Conservation (phyloP, 164 flowering plant genomes). For the Kingdonia uniflora region DNA sequence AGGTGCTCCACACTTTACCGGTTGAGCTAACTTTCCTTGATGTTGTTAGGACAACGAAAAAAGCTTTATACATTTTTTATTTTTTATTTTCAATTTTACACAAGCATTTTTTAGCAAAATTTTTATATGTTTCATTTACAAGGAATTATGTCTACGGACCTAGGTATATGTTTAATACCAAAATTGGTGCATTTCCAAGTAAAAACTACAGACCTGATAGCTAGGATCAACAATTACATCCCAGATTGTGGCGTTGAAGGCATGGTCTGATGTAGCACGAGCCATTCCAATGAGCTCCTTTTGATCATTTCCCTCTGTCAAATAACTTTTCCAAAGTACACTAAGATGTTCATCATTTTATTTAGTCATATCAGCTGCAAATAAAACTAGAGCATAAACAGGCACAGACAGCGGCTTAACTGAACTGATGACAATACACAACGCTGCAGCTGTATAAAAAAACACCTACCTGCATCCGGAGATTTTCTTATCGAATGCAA, state of each 20-base stretch:
- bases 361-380: constrained; percentile 22
- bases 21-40: too few species aligned
- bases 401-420: constrained; percentile 11
- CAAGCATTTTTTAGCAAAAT: too few species aligned
- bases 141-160: too few species aligned
- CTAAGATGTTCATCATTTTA: constrained; percentile 56
- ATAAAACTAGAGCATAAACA: constrained; percentile 5
- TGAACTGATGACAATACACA: background rate
- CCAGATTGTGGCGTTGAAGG: constrained; percentile 98
- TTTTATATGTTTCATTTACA: too few species aligned
- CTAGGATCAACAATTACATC: constrained; percentile 91
- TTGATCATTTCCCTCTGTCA: constrained; percentile 65
- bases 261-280: constrained; percentile 97
- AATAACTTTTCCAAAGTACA: constrained; percentile 82
- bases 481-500: constrained; percentile 56
- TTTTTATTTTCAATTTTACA: too few species aligned
- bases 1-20: too few species aligned
- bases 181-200: background rate
- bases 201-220: constrained; percentile 55
- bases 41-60: too few species aligned
- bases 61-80: too few species aligned
- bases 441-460: background rate
- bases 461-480: constrained; percentile 55
- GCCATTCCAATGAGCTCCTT: constrained; percentile 93
- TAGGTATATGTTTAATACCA: too few species aligned